Evolutionary conservation across 1,139 yeast genomes (phyloP), one percentile per base, ranked within the genome.

Genomic region (Geotrichum citri-aurantii): DNA sequence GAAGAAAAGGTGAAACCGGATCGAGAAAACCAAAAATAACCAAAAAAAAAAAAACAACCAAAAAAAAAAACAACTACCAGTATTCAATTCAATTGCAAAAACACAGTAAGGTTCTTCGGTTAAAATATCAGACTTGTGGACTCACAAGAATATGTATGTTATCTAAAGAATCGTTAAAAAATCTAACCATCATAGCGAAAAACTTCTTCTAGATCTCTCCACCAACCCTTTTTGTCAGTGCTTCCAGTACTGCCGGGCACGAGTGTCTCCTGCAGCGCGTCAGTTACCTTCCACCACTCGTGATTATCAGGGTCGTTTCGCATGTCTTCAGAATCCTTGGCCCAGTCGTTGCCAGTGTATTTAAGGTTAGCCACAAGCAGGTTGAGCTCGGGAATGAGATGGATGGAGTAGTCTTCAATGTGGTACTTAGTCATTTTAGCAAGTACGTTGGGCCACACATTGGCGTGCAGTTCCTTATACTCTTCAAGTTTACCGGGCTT

Each of bases 271-370:
- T 75, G 78, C 74, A 75, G 69, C 21, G 64, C 65, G 61, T 75
- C 78, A 8, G 77, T 74, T 65, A 71, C 65, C 47, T 61, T 61
- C 78, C 78, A 75, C 78, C 78, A 75, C 52, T 72, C 68, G 52
- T 68, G 71, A 62, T 75, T 75, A 2, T 69, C 76, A 19, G 70
- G 71, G 57, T 75, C 77, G 5, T 56, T 58, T 46, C 74, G 61
- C 66, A 73, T 73, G 10, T 64, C 65, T 53, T 69, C 73, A 1
- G 71, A 60, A 58, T 75, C 78, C 47, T 61, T 61, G 26, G 64
- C 75, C 73, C 75, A 72, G 61, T 75, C 67, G 52, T 71, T 70
- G 11, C 78, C 78, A 10, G 61, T 65, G 59, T 74, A 74, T 59
- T 73, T 73, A 66, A 74, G 66, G 53, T 61, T 71, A 48, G 76